These are phyloP conservation scores for Aspergillus sclerotioniger DNA, from an alignment of 495 filamentous ascomycete genomes.

Conservation along the genomic window DNA sequence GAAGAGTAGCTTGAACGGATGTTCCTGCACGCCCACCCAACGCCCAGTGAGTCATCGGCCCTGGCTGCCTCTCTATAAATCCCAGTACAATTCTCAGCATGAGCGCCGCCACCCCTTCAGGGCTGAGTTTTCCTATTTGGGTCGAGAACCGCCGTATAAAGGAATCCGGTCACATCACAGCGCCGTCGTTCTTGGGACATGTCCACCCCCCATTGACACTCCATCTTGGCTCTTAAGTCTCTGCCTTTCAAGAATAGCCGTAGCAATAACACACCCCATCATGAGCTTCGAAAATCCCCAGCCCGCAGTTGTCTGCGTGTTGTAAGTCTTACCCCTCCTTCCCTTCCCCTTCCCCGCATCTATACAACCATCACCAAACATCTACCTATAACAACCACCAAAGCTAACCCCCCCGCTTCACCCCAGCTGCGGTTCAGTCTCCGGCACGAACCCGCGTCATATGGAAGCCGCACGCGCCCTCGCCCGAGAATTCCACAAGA, in stretches of 20 bases:
- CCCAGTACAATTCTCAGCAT: too few relatives aligned
- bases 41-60: not conserved
- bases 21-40: not conserved
- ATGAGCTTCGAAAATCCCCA: slow-evolving; percentile 40
- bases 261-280: not conserved
- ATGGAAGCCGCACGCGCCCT: slow-evolving; percentile 73
- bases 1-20: not conserved
- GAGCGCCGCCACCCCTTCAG: too few relatives aligned
- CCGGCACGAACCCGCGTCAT: slow-evolving; percentile 51
- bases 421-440: slow-evolving; percentile 67
- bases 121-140: too few relatives aligned
- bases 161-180: not conserved
- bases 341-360: slow-evolving; percentile 12
- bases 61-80: not conserved
- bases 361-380: not conserved
- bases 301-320: slow-evolving; percentile 69
- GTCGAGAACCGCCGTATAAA: not conserved
- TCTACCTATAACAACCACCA: not conserved
- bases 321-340: slow-evolving; percentile 53
- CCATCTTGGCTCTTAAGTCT: too few relatives aligned
- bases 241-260: too few relatives aligned
- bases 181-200: too few relatives aligned
- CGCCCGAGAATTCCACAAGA: slow-evolving; percentile 66
- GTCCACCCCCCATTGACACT: not conserved
- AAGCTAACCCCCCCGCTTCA: slow-evolving; percentile 5